Conservation (phyloP, 305 asterid genomes). For the Ilex paraguariensis region DNA sequence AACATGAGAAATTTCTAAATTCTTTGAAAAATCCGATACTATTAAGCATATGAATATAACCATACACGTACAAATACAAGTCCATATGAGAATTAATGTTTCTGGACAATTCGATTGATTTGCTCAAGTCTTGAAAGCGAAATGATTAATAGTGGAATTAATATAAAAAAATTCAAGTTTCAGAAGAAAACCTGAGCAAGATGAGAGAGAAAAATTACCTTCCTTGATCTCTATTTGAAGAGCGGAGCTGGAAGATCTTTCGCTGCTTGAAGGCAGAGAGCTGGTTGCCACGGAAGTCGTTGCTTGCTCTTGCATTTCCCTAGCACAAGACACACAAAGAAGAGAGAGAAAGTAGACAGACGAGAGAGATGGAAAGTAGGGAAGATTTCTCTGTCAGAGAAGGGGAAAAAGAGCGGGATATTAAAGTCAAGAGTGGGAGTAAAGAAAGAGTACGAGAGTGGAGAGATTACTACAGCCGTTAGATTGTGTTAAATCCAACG, state of each 20-base stretch:
- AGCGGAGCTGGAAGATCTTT: constrained; percentile 97
- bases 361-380: constrained; percentile 11
- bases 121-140: not conserved
- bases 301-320: constrained; percentile 87
- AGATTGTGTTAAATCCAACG: constrained; percentile 49
- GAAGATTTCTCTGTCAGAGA: constrained; percentile 25
- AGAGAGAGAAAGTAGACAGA: constrained; percentile 4
- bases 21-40: constrained; percentile 2
- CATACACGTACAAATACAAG: no score
- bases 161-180: not conserved
- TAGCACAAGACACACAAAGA: not conserved
- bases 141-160: not conserved
- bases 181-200: not conserved
- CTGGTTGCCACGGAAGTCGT: constrained; percentile 21
- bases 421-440: constrained; percentile 14
- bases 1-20: constrained; percentile 4
- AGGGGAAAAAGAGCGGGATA: constrained; percentile 59
- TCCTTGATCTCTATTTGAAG: constrained; percentile 71
- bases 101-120: no score
- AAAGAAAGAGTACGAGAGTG: constrained; percentile 8
- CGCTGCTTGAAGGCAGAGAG: constrained; percentile 91
- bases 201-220: constrained; percentile 30
- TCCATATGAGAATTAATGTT: no score
- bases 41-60: not conserved
- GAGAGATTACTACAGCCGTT: constrained; percentile 33